Evolutionary conservation across 164 flowering plant genomes (phyloP).

Genomic region (Euptelea pleiosperma): DNA sequence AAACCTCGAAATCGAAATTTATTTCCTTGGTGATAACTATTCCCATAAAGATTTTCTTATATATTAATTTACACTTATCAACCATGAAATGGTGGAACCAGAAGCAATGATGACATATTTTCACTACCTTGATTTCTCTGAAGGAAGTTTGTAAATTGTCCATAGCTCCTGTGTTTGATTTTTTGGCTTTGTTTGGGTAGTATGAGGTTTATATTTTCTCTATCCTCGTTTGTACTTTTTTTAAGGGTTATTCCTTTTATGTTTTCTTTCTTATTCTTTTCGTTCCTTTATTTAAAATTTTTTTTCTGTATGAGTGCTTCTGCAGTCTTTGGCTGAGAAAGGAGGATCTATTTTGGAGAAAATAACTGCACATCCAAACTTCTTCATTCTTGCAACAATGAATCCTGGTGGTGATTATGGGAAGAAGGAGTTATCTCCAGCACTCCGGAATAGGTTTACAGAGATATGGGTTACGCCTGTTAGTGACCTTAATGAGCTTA

Average conservation of each 20-base stretch:
- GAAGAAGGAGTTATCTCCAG: conserved; percentile 95
- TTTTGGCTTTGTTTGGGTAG: no score
- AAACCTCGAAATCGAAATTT: no score
- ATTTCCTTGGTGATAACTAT: no score
- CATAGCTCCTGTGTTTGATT: no score
- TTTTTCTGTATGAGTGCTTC: neutral
- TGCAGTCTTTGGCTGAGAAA: conserved; percentile 93
- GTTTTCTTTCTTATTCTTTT: neutral
- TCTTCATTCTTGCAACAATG: conserved; percentile 94
- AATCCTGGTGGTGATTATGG: conserved; percentile 99
- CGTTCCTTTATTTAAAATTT: neutral
- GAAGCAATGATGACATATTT: no score
- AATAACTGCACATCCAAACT: conserved; percentile 60
- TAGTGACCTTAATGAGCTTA: conserved; percentile 59
- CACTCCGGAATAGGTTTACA: conserved; percentile 94
- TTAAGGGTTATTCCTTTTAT: neutral
- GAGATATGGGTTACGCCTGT: conserved; percentile 97
- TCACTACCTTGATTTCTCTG: no score
- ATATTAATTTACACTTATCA: no score
- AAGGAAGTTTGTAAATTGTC: no score
- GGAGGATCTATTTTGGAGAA: conserved; percentile 74
- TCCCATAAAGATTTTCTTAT: no score
- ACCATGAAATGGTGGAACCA: no score
- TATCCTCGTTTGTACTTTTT: no score
- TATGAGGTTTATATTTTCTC: no score